Percentiles rank a stretch among this genome's conserved stretches.
Evolutionary conservation across 2,329 filamentous ascomycete species (phyloP).

Genomic region (Gremmenia infestans): DNA sequence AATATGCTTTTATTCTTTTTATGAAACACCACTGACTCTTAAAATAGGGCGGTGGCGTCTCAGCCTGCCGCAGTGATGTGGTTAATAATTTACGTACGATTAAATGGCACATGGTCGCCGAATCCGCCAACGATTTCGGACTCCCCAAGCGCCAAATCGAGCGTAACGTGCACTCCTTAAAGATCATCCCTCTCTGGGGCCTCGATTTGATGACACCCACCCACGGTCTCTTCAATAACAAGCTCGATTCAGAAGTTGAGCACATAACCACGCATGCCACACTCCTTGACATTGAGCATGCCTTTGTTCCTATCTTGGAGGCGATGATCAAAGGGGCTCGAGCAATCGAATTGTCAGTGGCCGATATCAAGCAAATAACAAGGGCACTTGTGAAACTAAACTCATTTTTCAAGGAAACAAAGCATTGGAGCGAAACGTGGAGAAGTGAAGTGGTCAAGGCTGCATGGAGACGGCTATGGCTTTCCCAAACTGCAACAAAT

Average conservation of each 20-base stretch:
- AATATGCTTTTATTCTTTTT: background rate
- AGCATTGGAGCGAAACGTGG: constrained; percentile 43
- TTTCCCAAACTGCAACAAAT: constrained; percentile 40
- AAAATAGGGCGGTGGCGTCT: constrained; percentile 4
- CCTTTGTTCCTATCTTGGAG: constrained; percentile 49
- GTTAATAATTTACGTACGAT: constrained; percentile 44
- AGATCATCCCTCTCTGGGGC: constrained; percentile 46
- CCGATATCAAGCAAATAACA: constrained; percentile 38
- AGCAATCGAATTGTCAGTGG: constrained; percentile 40
- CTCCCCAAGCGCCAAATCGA: constrained; percentile 45
- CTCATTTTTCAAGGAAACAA: constrained; percentile 35
- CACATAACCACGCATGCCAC: constrained; percentile 35
- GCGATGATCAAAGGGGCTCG: constrained; percentile 46
- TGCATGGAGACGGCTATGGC: constrained; percentile 41
- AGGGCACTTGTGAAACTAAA: constrained; percentile 26
- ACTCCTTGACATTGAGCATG: constrained; percentile 42
- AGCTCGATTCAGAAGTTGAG: constrained; percentile 45
- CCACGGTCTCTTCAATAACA: constrained; percentile 44
- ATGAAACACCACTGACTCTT: background rate
- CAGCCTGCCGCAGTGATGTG: constrained; percentile 45
- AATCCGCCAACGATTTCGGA: constrained; percentile 48
- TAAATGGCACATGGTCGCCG: constrained; percentile 46
- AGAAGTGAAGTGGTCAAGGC: constrained; percentile 41
- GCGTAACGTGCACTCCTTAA: constrained; percentile 44
- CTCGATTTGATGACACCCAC: constrained; percentile 45